Conservation (phyloP, 2,329 filamentous ascomycete genomes). For the Davidsoniella australis region DNA sequence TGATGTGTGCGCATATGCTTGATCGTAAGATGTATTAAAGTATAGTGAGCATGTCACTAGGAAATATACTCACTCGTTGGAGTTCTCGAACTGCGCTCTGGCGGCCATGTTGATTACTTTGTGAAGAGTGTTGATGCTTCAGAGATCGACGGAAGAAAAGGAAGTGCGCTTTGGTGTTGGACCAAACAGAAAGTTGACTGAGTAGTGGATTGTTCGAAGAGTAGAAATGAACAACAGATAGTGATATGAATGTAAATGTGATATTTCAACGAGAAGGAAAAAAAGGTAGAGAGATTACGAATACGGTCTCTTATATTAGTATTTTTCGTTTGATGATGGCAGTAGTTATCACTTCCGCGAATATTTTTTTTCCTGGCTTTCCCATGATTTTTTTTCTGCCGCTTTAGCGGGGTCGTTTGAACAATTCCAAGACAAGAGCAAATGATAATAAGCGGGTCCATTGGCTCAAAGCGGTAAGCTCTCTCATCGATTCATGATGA, state of each 20-base stretch:
- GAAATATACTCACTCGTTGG: conserved; percentile 54
- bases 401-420: conserved; percentile 5
- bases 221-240: not conserved
- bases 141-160: not conserved
- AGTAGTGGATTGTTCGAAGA: not conserved
- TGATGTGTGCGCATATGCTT: not conserved
- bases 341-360: not conserved
- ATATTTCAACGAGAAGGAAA: not conserved
- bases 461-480: not conserved
- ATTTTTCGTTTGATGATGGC: not conserved
- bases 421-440: not conserved
- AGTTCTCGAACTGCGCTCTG: conserved; percentile 70
- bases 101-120: conserved; percentile 39
- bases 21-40: not conserved
- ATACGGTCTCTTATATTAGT: not conserved
- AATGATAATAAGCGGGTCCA: not conserved
- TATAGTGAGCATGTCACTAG: not conserved
- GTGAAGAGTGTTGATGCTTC: too few species aligned
- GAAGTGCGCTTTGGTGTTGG: not conserved
- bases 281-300: not conserved
- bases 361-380: not conserved
- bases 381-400: conserved; percentile 6
- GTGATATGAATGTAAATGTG: not conserved
- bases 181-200: not conserved
- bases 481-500: too few species aligned